A percentile compares a stretch with the other conserved stretches of the same genome.
These are phyloP conservation scores for Kluyveromyces nonfermentans DNA, from an alignment of 805 yeast species.

Conservation along the genomic window DNA sequence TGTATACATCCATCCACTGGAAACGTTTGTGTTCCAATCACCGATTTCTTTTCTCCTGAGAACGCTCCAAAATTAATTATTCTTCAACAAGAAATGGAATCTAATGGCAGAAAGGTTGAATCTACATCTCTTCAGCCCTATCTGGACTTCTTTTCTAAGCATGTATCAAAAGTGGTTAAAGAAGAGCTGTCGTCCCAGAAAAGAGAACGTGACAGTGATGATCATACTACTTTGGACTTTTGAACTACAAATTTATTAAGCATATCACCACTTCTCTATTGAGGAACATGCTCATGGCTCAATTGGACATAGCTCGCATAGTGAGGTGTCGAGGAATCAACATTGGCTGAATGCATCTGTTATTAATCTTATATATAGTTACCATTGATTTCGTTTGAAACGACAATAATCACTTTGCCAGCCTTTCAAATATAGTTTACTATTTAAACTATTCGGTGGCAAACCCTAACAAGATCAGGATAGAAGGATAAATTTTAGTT, in stretches of 20 bases:
- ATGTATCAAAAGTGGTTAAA: slow-evolving; percentile 47
- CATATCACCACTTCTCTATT: too few relatives aligned
- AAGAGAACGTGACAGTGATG: slow-evolving; percentile 33
- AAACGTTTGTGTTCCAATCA: slow-evolving; percentile 81
- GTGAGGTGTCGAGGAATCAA: too few relatives aligned
- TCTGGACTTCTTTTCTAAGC: slow-evolving; percentile 53
- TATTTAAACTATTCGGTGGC: not conserved
- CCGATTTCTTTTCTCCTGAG: slow-evolving; percentile 54
- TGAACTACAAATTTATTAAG: not conserved
- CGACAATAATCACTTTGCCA: not conserved
- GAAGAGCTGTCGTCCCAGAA: slow-evolving; percentile 38
- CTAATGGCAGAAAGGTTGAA: slow-evolving; percentile 36
- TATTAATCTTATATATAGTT: too few relatives aligned
- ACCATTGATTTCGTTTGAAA: not conserved
- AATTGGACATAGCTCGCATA: too few relatives aligned
- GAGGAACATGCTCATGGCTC: too few relatives aligned
- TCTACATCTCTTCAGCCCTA: slow-evolving; percentile 65
- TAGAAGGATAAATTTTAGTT: not conserved
- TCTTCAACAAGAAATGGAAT: slow-evolving; percentile 56
- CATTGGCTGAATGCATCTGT: too few relatives aligned
- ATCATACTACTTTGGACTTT: not conserved
- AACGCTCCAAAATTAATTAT: slow-evolving; percentile 65
- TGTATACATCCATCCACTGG: slow-evolving; percentile 97
- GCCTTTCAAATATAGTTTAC: not conserved
- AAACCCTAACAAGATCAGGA: not conserved